These are phyloP conservation scores for Polytolypa hystricis DNA, from an alignment of 2,329 filamentous ascomycete species.

Conservation along the genomic window DNA sequence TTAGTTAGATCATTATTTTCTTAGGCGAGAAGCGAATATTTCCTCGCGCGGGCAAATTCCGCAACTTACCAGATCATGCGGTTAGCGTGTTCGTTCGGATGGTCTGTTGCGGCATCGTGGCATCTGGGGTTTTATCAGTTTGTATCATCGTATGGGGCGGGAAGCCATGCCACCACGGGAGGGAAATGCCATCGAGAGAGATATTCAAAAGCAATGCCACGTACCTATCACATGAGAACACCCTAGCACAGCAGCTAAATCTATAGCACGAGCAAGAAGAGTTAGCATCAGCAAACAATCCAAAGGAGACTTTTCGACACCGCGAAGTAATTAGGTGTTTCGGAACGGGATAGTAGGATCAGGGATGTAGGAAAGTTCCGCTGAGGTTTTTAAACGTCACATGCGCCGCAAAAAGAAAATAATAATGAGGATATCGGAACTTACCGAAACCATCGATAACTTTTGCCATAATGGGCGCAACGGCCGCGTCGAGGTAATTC, in stretches of 20 bases:
- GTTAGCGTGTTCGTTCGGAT: slow-evolving; percentile 70
- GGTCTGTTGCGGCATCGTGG: slow-evolving; percentile 60
- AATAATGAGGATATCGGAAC: too few relatives aligned
- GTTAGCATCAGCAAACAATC: too few relatives aligned
- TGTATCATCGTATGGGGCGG: not conserved
- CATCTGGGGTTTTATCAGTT: slow-evolving; percentile 39
- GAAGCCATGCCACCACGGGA: not conserved
- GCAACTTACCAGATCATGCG: slow-evolving; percentile 60
- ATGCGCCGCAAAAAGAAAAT: too few relatives aligned
- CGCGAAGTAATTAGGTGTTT: too few relatives aligned
- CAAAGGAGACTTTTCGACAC: too few relatives aligned
- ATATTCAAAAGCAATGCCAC: slow-evolving; percentile 10
- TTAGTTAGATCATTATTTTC: slow-evolving; percentile 5
- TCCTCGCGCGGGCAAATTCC: too few relatives aligned
- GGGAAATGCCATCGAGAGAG: not conserved
- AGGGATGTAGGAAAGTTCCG: too few relatives aligned
- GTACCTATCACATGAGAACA: slow-evolving; percentile 47
- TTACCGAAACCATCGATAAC: slow-evolving; percentile 46
- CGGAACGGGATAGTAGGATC: too few relatives aligned
- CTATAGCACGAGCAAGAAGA: too few relatives aligned
- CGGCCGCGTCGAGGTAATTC: slow-evolving; percentile 43
- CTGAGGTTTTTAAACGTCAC: too few relatives aligned
- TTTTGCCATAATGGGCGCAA: slow-evolving; percentile 45
- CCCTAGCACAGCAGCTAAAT: slow-evolving; percentile 47
- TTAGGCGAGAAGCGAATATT: too few relatives aligned